A percentile compares a stretch with the other conserved stretches of the same genome.
These are phyloP conservation scores for Rhodotorula sp. DNA, from an alignment of 1,284 basidiomycete species.

Conservation along the genomic window DNA sequence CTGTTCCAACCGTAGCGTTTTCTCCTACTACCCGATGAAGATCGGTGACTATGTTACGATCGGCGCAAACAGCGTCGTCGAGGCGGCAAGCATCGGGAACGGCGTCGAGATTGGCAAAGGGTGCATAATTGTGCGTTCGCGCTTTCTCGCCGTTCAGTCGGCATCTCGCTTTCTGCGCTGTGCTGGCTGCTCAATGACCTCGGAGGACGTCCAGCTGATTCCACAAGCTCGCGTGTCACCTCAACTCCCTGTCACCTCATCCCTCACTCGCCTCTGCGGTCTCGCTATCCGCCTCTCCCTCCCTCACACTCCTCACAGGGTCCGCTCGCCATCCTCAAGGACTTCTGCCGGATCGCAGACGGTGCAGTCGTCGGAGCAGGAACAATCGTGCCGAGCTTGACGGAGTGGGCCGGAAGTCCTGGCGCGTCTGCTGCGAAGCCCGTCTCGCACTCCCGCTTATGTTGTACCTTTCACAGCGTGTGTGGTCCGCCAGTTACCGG, in stretches of 20 bases:
- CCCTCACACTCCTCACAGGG: slow-evolving; percentile 58
- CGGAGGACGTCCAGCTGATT: too few species aligned
- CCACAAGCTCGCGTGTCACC: too few species aligned
- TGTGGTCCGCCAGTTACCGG: slow-evolving; percentile 78
- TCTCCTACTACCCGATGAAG: slow-evolving; percentile 98
- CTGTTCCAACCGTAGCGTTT: slow-evolving; percentile 52
- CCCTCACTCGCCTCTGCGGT: neutral
- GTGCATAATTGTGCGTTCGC: slow-evolving; percentile 75
- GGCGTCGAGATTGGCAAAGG: slow-evolving; percentile 93
- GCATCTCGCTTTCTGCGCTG: neutral
- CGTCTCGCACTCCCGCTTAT: neutral
- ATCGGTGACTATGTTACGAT: slow-evolving; percentile 93
- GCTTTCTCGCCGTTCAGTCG: neutral
- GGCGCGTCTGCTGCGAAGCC: slow-evolving; percentile 54
- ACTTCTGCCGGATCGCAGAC: slow-evolving; percentile 83
- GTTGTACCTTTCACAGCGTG: slow-evolving; percentile 56
- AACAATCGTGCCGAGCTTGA: slow-evolving; percentile 84
- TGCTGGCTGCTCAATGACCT: neutral
- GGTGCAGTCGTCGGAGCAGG: slow-evolving; percentile 86
- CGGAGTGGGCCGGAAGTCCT: slow-evolving; percentile 84
- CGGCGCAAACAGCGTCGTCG: slow-evolving; percentile 78
- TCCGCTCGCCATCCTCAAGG: slow-evolving; percentile 94
- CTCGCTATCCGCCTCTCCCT: too few species aligned
- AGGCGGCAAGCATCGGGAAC: slow-evolving; percentile 91
- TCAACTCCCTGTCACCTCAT: neutral